Base-by-base conservation (phyloP, 495 filamentous ascomycete species). In the Endocarpon pusillum region DNA sequence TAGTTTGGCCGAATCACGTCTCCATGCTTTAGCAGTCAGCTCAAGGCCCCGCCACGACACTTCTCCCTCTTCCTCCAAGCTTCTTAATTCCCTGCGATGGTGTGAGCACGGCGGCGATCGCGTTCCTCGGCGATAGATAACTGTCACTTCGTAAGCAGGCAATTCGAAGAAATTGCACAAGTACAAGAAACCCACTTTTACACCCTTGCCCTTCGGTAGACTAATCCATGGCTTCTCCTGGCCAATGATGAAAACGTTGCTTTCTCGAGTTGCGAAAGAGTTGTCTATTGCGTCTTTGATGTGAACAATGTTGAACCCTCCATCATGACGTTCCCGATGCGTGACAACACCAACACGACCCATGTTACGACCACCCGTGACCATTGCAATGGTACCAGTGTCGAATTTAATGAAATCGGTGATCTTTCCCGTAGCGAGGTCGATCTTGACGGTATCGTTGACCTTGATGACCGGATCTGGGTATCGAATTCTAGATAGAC, bases 331-430 rank as follows among this genome's bases (percentile, higher is more conserved):
- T 73, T 97, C 89, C 68, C 89, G 86, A 74, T 96, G 83, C 45
- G 91, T 96, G 69, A 97, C 86, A 57, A 96, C 89, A 77, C 91
- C 89, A 53, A 96, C 86, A 84, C 89, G 91, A 57, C 89, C 89
- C 84, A 93, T 94, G 75, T 94, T 94, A 59, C 87, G 87, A 75
- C 87, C 87, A 73, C 87, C 87, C 41, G 85, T 94, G 46, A 75
- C 80, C 89, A 97, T 97, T 60, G 77, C 81, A 55, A 96, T 85
- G 53, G 82, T 80, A 61, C 86, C 89, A 50, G 82, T 92, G 61
- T 97, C 89, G 67, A 97, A 97, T 60, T 69, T 73, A 73, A 94
- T 84, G 67, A 75, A 94, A 61, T 96, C 89, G 44, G 58, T 49
- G 67, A 96, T 91, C 74, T 96, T 96, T 69, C 89, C 89, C 35